These are phyloP conservation scores for Mucor piriformis DNA, from an alignment of 371 early-diverging fungal species.

Conservation along the genomic window DNA sequence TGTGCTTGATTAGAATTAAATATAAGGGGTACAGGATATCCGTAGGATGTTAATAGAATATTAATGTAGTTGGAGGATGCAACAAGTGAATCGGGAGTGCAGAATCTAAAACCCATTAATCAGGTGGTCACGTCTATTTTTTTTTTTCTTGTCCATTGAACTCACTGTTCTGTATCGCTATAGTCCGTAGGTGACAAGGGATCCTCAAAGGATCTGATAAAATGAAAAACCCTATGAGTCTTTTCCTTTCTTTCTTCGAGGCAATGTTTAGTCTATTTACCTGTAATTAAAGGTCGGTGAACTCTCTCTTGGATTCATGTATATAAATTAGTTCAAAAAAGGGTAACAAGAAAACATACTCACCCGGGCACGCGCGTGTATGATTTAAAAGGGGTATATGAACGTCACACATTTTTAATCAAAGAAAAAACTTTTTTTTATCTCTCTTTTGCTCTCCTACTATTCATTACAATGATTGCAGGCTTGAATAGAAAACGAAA, in stretches of 20 bases:
- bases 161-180: conserved; percentile 9
- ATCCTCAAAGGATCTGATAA: conserved; percentile 1
- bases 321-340: too few species aligned
- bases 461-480: conserved; percentile 1
- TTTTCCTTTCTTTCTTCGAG: too few species aligned
- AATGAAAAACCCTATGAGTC: neutral
- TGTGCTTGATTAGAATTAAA: conserved; percentile 30
- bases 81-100: conserved; percentile 22
- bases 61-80: conserved; percentile 44
- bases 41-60: conserved; percentile 39
- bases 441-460: too few species aligned
- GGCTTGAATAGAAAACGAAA: conserved; percentile 9
- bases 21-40: conserved; percentile 46
- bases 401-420: neutral
- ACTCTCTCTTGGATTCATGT: neutral
- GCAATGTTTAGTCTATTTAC: neutral
- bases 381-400: neutral
- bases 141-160: neutral
- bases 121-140: too few species aligned
- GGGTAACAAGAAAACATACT: too few species aligned
- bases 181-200: conserved; percentile 1
- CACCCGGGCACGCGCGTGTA: too few species aligned
- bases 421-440: neutral
- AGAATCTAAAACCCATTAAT: too few species aligned
- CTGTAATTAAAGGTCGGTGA: neutral